Conservation (phyloP, 306 rosid genomes). For the Castanea crenata region DNA sequence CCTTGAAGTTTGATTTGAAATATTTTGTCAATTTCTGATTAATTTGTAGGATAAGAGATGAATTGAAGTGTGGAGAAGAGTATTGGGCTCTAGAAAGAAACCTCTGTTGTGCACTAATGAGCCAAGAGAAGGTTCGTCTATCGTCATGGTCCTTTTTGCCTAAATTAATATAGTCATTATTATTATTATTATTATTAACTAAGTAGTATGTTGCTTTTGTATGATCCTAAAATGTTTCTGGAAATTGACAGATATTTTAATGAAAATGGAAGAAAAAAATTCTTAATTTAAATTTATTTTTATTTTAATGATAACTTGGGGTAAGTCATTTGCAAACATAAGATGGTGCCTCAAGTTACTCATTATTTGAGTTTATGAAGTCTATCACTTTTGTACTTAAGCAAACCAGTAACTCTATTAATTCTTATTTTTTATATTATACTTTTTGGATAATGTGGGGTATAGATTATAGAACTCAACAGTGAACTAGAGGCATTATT, state of each 20-base stretch:
- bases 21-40: constrained; percentile 22
- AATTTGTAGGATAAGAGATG: constrained; percentile 61
- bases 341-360: neutral
- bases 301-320: neutral
- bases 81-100: constrained; percentile 91
- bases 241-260: neutral
- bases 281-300: neutral
- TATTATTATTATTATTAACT: neutral
- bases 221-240: neutral
- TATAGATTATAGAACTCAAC: neutral
- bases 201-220: neutral
- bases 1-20: neutral
- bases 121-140: constrained; percentile 49
- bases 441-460: neutral
- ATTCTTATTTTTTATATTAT: neutral
- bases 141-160: neutral
- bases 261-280: neutral
- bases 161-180: neutral
- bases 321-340: neutral
- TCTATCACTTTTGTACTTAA: neutral
- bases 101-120: constrained; percentile 65
- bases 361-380: neutral
- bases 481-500: neutral
- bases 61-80: constrained; percentile 71
- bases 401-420: neutral